Conservation (phyloP, 768 basidiomycete species). For the Psilocybe cyanescens region DNA sequence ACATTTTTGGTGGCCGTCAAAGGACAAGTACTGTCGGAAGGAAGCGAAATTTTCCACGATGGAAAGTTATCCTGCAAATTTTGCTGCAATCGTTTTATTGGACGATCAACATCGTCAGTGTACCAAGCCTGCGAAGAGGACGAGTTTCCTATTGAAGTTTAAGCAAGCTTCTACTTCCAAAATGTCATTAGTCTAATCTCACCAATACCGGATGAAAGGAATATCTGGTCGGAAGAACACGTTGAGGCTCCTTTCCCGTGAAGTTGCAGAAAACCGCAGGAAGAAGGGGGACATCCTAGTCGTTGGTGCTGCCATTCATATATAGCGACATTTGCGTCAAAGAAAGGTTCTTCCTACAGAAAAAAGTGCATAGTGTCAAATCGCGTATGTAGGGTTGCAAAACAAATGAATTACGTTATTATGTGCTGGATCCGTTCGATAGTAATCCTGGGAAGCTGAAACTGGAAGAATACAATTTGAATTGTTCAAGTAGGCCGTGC, state of each 20-base stretch:
- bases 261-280: conserved; percentile 50
- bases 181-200: conserved; percentile 6
- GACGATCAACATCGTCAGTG: conserved; percentile 31
- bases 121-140: conserved; percentile 40
- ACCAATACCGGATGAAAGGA: conserved; percentile 52
- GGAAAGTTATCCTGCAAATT: conserved; percentile 36
- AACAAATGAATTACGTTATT: conserved; percentile 35
- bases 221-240: conserved; percentile 42
- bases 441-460: conserved; percentile 30
- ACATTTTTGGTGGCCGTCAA: conserved; percentile 50
- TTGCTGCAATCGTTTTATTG: conserved; percentile 38
- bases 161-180: no score
- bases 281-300: conserved; percentile 36
- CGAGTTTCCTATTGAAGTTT: conserved; percentile 13
- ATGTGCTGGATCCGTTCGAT: conserved; percentile 51
- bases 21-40: conserved; percentile 41
- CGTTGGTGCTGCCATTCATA: conserved; percentile 41
- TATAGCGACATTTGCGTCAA: conserved; percentile 41
- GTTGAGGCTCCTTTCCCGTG: conserved; percentile 46
- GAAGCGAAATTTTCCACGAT: conserved; percentile 40
- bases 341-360: conserved; percentile 46
- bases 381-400: no score
- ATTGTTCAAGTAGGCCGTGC: conserved; percentile 34
- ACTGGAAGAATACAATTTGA: conserved; percentile 36
- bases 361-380: not conserved